A percentile compares a stretch with the other conserved stretches of the same genome.
Conservation (phyloP, 345 rosid species). For the Bruguiera parviflora region DNA sequence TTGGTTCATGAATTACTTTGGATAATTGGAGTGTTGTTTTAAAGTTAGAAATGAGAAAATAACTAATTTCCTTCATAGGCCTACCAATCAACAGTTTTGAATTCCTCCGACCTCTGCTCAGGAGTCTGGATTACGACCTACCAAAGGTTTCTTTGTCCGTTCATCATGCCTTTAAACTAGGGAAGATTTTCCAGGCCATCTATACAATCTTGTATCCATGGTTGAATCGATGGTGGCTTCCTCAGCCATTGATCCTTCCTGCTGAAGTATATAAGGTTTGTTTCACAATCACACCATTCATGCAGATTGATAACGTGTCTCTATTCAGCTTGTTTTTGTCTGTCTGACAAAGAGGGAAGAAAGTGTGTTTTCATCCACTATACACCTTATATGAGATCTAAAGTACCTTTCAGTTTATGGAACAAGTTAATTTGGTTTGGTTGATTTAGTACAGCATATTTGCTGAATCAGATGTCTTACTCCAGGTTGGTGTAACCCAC, state of each 20-base stretch:
- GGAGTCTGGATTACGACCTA: conserved; percentile 65
- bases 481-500: conserved; percentile 87
- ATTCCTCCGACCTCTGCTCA: conserved; percentile 63
- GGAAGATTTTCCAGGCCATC: conserved; percentile 48
- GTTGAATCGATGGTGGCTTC: conserved; percentile 82
- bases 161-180: conserved; percentile 52
- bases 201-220: conserved; percentile 77
- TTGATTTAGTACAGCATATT: neutral
- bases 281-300: neutral
- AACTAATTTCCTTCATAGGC: conserved; percentile 41
- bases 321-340: neutral
- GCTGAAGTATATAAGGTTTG: conserved; percentile 89
- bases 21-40: neutral
- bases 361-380: neutral
- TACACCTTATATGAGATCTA: neutral
- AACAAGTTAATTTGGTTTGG: neutral
- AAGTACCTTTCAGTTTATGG: neutral
- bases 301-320: neutral
- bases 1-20: neutral
- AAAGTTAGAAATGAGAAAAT: neutral
- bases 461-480: conserved; percentile 18
- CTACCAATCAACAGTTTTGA: conserved; percentile 81
- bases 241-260: conserved; percentile 78
- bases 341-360: neutral
- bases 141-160: conserved; percentile 58